Conservation (phyloP, 345 rosid genomes). For the Gossypium australe region DNA sequence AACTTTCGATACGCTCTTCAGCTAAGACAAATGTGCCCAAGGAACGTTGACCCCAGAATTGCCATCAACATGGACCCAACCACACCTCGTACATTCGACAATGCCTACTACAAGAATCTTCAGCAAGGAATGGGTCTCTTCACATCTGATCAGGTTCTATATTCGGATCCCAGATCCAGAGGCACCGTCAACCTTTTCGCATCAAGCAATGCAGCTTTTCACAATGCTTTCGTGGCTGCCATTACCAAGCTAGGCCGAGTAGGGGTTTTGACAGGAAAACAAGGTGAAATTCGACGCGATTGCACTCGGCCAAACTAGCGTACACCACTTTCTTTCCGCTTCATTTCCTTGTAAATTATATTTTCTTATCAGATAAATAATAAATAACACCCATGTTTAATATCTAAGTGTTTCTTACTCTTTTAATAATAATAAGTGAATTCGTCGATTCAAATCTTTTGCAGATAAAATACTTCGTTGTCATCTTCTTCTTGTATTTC, state of each 20-base stretch:
- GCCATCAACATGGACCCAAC: slow-evolving; percentile 87
- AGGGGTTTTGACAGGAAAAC: slow-evolving; percentile 55
- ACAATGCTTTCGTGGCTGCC: slow-evolving; percentile 56
- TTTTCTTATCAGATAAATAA: background rate
- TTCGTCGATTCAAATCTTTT: background rate
- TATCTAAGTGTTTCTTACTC: background rate
- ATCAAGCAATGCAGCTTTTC: slow-evolving; percentile 43
- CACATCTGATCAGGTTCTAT: slow-evolving; percentile 61
- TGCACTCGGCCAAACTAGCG: background rate
- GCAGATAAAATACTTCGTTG: too few species aligned
- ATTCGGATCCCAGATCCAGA: slow-evolving; percentile 57
- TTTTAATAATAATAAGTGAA: background rate
- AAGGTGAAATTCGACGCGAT: slow-evolving; percentile 48
- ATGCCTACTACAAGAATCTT: slow-evolving; percentile 66
- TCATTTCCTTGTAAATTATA: background rate
- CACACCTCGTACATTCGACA: slow-evolving; percentile 68
- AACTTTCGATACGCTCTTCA: slow-evolving; percentile 44
- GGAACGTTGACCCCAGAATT: background rate
- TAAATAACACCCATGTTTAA: background rate
- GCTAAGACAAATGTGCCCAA: slow-evolving; percentile 65
- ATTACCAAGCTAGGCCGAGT: slow-evolving; percentile 76
- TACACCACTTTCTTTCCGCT: background rate
- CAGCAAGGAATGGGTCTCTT: slow-evolving; percentile 67
- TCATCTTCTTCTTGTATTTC: too few species aligned
- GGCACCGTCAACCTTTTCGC: slow-evolving; percentile 54